phyloP scores from a whole-genome alignment of 169 alveolate species.

The Perkinsus olseni region DNA sequence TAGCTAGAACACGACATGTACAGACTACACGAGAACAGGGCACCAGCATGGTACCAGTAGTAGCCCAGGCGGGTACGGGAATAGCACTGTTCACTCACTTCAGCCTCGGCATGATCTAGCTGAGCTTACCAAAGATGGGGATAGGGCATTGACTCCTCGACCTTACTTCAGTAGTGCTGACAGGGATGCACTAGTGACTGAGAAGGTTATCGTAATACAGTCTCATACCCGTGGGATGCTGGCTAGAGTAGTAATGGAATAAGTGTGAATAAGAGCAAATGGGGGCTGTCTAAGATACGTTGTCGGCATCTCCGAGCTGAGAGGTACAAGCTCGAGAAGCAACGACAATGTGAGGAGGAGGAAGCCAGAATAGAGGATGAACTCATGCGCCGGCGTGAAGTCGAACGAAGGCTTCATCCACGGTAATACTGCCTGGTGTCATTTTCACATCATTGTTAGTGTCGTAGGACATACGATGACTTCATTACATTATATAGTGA shows the following conservation, averaged over 20 bases:
- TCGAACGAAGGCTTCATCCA: conserved; percentile 78
- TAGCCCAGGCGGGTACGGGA: background rate
- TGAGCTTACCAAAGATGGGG: background rate
- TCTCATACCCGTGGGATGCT: background rate
- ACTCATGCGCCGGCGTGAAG: conserved; percentile 67
- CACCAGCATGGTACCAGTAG: background rate
- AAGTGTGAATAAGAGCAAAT: background rate
- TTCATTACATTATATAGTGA: conserved; percentile 69
- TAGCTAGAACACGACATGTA: background rate
- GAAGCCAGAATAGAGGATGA: conserved; percentile 50
- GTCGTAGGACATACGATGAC: conserved; percentile 58
- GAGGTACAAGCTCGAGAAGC: background rate
- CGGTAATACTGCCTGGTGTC: conserved; percentile 5
- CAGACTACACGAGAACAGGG: background rate
- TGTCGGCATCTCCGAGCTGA: background rate
- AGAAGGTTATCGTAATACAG: background rate
- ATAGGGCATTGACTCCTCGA: background rate
- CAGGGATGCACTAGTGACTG: background rate
- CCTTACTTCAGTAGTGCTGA: background rate
- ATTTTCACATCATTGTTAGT: background rate
- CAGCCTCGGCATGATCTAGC: background rate
- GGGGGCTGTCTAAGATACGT: background rate
- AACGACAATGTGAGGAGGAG: background rate
- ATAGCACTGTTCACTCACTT: background rate
- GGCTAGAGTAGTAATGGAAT: background rate